Percentiles rank a stretch among this genome's conserved stretches.
Conservation (phyloP, 2,329 filamentous ascomycete genomes). For the Onygenales sp. region DNA sequence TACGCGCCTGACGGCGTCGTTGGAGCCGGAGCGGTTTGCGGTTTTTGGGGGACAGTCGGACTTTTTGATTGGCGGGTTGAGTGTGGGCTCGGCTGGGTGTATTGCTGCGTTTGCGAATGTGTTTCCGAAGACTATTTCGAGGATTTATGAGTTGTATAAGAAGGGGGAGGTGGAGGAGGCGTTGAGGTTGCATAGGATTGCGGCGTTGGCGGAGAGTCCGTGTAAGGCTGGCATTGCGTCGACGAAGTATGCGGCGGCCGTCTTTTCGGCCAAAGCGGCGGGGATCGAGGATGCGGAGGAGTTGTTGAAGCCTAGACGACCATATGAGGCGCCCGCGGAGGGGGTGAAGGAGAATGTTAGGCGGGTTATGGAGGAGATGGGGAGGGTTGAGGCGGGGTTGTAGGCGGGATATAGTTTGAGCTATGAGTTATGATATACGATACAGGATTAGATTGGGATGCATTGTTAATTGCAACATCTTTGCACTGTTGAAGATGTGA, state of each 20-base stretch:
- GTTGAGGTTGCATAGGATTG: slow-evolving; percentile 49
- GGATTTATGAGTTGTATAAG: slow-evolving; percentile 53
- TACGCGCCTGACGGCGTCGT: slow-evolving; percentile 43
- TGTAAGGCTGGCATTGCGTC: slow-evolving; percentile 58
- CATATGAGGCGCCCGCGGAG: slow-evolving; percentile 46
- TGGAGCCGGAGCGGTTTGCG: slow-evolving; percentile 50
- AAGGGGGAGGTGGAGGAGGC: slow-evolving; percentile 51
- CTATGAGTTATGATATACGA: too few relatives aligned
- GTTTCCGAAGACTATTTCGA: slow-evolving; percentile 46
- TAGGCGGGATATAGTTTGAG: slow-evolving; percentile 1
- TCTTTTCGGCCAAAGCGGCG: slow-evolving; percentile 49
- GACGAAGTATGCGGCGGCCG: slow-evolving; percentile 58
- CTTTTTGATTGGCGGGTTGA: slow-evolving; percentile 52
- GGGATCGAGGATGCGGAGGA: slow-evolving; percentile 51
- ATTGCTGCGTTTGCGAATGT: slow-evolving; percentile 51
- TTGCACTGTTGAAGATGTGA: too few relatives aligned
- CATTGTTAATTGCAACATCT: too few relatives aligned
- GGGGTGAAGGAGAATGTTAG: slow-evolving; percentile 35
- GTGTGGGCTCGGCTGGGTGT: slow-evolving; percentile 44
- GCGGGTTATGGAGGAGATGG: slow-evolving; percentile 31
- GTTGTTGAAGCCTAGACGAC: slow-evolving; percentile 50
- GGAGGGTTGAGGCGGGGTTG: slow-evolving; percentile 28
- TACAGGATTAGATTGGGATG: too few relatives aligned
- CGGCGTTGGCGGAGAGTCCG: slow-evolving; percentile 56
- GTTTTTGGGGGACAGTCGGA: slow-evolving; percentile 65